Conservation (phyloP, 352 stramenopile species). For the Phytophthora sp. region DNA sequence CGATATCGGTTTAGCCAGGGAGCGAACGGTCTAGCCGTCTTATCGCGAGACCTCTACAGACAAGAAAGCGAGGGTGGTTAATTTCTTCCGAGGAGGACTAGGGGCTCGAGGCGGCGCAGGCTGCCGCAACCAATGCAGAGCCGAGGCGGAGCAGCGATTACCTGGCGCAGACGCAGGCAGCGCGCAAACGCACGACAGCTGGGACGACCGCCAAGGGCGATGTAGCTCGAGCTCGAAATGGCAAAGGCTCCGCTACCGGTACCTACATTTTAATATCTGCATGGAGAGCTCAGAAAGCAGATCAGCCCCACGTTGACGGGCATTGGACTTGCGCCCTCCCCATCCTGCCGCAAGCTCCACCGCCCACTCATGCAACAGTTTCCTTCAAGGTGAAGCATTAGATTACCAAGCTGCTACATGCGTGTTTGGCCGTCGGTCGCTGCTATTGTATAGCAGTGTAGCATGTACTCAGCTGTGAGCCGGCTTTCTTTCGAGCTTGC, state of each 20-base stretch:
- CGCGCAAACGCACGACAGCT: constrained; percentile 34
- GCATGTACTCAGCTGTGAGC: too few relatives aligned
- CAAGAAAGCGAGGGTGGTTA: constrained; percentile 34
- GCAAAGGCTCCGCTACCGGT: constrained; percentile 12
- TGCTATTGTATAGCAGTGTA: too few relatives aligned
- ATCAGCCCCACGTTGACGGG: constrained; percentile 17
- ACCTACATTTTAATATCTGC: background rate
- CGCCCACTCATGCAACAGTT: constrained; percentile 23
- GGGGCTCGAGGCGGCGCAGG: constrained; percentile 8
- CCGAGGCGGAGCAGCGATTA: constrained; percentile 23
- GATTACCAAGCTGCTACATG: constrained; percentile 6
- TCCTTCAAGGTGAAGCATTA: constrained; percentile 30
- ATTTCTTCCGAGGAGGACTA: constrained; percentile 32
- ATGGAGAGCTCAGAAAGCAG: constrained; percentile 16
- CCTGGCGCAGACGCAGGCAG: constrained; percentile 1
- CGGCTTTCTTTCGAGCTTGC: constrained; percentile 29
- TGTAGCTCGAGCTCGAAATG: too few relatives aligned
- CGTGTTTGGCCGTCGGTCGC: background rate
- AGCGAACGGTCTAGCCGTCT: constrained; percentile 25
- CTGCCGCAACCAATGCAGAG: constrained; percentile 25
- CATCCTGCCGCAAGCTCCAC: constrained; percentile 38
- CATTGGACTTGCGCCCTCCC: constrained; percentile 16
- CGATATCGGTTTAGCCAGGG: constrained; percentile 8
- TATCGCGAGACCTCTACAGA: constrained; percentile 46
- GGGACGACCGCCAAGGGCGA: constrained; percentile 4